Evolutionary conservation across 192 early-diverging fungal species (phyloP), one percentile per base, ranked within the genome.

Genomic region (Coemansia interrupta): DNA sequence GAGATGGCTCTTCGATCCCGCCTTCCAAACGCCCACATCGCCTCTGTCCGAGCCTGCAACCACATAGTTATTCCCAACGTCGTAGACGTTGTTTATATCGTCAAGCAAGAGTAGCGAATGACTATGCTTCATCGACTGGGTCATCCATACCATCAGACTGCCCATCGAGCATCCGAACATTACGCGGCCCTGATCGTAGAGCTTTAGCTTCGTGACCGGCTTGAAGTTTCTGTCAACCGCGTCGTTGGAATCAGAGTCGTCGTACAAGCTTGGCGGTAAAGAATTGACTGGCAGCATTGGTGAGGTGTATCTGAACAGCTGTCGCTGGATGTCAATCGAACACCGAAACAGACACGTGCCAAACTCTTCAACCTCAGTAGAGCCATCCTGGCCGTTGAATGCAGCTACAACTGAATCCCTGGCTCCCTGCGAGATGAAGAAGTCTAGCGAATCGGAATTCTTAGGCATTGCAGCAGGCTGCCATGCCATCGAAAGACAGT

Each of bases 1-100:
- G 32, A 71, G 55, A 36, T 71, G 61, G 55, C 68, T 78, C 23
- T 54, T 43, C 43, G 68, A 68, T 7, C 61, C 68, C 0, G 64
- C 45, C 54, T 64, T 71, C 74, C 74, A 78, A 53, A 78, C 74
- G 9, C 74, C 68, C 46, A 78, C 51, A 6, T 64, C 58, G 17
- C 74, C 69, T 12, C 39, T 32, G 14, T 13, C 18, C 4, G 74
- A 71, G 50, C 64, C 71, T n/a, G 74, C 58, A 14, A 78, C 74
- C 8, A 78, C 65, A 49, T 71, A 64, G 51, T 71, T 60, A 6
- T 58, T 48, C 19, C 74, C 74, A 23, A 64, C 69, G 28, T 78
- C 68, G 26, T 71, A 78, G 22, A 71, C 60, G 18, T 63, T 65
- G 45, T 71, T 64, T 15, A 78, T 26, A 19, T 67, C 65, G 49